Base-by-base conservation (phyloP, 2,329 filamentous ascomycete species). In the Diaporthe helianthi region DNA sequence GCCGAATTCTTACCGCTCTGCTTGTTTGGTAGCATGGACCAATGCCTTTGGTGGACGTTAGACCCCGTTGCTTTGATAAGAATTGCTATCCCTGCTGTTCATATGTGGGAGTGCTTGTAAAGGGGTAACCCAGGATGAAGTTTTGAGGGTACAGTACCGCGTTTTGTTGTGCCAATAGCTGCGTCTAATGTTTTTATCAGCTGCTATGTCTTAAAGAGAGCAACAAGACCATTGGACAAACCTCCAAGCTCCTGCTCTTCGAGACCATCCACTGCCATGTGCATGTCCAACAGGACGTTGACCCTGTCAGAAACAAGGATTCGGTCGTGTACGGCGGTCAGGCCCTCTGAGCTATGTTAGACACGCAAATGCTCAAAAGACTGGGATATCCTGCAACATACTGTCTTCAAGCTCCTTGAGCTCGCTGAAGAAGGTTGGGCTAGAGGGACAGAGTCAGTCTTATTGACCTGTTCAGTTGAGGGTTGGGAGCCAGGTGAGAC, bases 251-350 rank as follows among this genome's bases (percentile, higher is more conserved):
- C 52, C 52, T 54, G 15, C 52, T 89, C 88, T 76, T 91, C 89
- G 7, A 92, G 83, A 4, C 90, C 90, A 71, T 92, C 90, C 15
- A 91, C 88, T 68, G 87, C 81, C 72, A 86, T 84, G 76, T 91
- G 89, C 46, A 91, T 78, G 74, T 90, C 86, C 69, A 91, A 85
- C 73, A 89, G 85, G 67, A 91, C 82, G 73, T 90, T 87, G 67
- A 86, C 86, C 69, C 88, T 81, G 76, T 90, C 87, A 72, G 83
- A 86, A 77, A 92, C 85, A 75, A 87, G 87, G 72, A 92, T 86
- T 69, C 89, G 83, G 67, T 86, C 83, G 67, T 83, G 82, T 22
- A 84, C 87, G 72, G 86, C 80, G 69, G 71, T 72, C 19, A 91
- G 80, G 10, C 88, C 89, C 76, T 91, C 47, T 51, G 47, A 51